A percentile compares a stretch with the other conserved stretches of the same genome.
phyloP scores from a whole-genome alignment of 805 yeast genomes.

The Myxozyma geophila region DNA sequence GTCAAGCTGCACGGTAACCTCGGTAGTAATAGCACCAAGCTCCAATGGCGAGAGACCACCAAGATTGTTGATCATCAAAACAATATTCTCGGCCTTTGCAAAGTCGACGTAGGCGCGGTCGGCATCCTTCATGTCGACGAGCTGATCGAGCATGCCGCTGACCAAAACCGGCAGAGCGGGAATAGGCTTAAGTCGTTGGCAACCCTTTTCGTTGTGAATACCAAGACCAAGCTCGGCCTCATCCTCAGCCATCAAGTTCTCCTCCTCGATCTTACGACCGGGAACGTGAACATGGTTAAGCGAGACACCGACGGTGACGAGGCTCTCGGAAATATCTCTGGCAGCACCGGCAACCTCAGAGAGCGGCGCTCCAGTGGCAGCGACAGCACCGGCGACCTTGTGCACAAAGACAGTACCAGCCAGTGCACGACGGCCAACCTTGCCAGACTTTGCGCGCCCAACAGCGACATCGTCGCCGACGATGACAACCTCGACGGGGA shows the following conservation, averaged over 20 bases:
- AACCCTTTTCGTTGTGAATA: slow-evolving; percentile 94
- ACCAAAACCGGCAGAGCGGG: slow-evolving; percentile 71
- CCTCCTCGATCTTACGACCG: slow-evolving; percentile 60
- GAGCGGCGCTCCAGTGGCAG: slow-evolving; percentile 54
- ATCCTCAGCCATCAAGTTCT: slow-evolving; percentile 56
- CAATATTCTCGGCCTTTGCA: slow-evolving; percentile 62
- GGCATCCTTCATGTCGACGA: slow-evolving; percentile 64
- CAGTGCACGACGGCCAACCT: slow-evolving; percentile 92
- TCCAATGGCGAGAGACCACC: slow-evolving; percentile 90
- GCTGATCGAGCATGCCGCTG: slow-evolving; percentile 60
- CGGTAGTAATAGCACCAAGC: slow-evolving; percentile 69
- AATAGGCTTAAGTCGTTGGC: slow-evolving; percentile 62
- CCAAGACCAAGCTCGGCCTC: slow-evolving; percentile 95
- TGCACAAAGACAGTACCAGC: slow-evolving; percentile 91
- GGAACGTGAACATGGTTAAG: slow-evolving; percentile 91
- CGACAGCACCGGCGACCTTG: slow-evolving; percentile 79
- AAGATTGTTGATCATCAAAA: slow-evolving; percentile 76
- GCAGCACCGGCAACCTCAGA: slow-evolving; percentile 64
- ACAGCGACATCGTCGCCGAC: slow-evolving; percentile 95
- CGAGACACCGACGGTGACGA: slow-evolving; percentile 88
- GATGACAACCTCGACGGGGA: slow-evolving; percentile 69
- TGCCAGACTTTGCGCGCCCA: slow-evolving; percentile 83
- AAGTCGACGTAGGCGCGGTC: slow-evolving; percentile 85
- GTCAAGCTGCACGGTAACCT: slow-evolving; percentile 41
- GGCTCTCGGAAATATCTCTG: slow-evolving; percentile 58